These are phyloP conservation scores for Croton laevigatus DNA, from an alignment of 441 rosid genomes.

Conservation along the genomic window DNA sequence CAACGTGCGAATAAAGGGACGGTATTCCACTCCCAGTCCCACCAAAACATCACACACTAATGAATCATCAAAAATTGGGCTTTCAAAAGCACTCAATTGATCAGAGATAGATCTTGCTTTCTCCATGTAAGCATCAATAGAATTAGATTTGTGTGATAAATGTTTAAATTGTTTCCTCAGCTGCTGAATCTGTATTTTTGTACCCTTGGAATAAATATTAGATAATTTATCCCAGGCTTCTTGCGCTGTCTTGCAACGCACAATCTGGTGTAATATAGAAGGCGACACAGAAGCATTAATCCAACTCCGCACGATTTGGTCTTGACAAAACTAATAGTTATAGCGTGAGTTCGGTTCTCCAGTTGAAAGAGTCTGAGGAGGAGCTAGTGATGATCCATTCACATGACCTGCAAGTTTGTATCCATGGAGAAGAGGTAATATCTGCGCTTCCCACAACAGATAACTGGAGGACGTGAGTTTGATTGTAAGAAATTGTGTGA, in stretches of 20 bases:
- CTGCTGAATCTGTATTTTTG: background rate
- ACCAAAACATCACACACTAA: background rate
- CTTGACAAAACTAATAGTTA: background rate
- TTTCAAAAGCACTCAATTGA: background rate
- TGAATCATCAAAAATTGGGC: background rate
- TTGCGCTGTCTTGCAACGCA: background rate
- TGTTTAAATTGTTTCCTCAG: background rate
- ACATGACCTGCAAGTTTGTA: too few species aligned
- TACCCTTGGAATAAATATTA: too few species aligned
- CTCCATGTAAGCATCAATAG: background rate
- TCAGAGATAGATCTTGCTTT: background rate
- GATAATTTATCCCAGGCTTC: background rate
- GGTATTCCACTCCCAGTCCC: background rate
- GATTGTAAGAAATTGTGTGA: too few species aligned
- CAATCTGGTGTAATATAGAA: background rate
- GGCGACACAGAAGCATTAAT: background rate
- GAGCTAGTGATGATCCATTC: too few species aligned
- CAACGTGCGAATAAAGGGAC: background rate
- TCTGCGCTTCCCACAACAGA: background rate
- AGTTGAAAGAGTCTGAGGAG: too few species aligned
- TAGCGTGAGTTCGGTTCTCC: background rate
- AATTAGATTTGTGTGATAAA: background rate
- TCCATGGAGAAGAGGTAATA: too few species aligned
- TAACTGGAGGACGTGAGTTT: too few species aligned
- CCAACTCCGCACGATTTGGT: background rate